A percentile compares a stretch with the other conserved stretches of the same genome.
These are phyloP conservation scores for Pelomyxa schiedti DNA, from an alignment of 78 protist genomes.

Conservation along the genomic window DNA sequence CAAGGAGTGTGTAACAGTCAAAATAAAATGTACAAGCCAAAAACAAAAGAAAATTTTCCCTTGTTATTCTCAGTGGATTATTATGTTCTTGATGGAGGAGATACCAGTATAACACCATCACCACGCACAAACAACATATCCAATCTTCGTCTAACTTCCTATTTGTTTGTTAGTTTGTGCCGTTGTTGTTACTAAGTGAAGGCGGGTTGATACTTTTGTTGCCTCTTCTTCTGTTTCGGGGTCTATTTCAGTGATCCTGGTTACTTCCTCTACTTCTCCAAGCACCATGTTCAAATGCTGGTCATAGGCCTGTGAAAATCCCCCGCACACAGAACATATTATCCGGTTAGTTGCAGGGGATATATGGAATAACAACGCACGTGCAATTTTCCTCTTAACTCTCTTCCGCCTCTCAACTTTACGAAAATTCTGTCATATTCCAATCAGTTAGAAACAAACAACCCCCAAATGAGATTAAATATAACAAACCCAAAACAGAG, in stretches of 20 bases:
- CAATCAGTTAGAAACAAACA: no score
- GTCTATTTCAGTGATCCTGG: slow-evolving; percentile 14
- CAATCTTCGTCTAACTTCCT: slow-evolving; percentile 35
- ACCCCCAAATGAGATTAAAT: no score
- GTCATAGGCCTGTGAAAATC: slow-evolving; percentile 68
- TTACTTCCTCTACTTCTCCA: slow-evolving; percentile 76
- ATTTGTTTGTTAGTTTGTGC: not conserved
- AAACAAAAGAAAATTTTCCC: no score
- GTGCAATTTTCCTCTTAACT: slow-evolving; percentile 73
- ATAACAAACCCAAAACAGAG: no score
- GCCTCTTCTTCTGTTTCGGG: slow-evolving; percentile 69
- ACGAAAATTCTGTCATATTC: no score
- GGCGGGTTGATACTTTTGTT: slow-evolving; percentile 18
- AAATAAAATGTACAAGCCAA: no score
- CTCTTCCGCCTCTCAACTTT: slow-evolving; percentile 78
- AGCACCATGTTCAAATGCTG: slow-evolving; percentile 81
- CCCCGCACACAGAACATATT: not conserved
- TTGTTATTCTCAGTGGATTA: no score
- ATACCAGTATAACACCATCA: slow-evolving; percentile 73
- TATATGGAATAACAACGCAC: slow-evolving; percentile 33
- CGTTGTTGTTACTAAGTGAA: not conserved
- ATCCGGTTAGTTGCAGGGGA: not conserved
- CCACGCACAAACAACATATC: slow-evolving; percentile 80
- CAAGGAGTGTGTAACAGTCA: no score
- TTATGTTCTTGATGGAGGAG: slow-evolving; percentile 77